These are phyloP conservation scores for Penicillium cataractarum DNA, from an alignment of 495 filamentous ascomycete genomes.

Conservation along the genomic window DNA sequence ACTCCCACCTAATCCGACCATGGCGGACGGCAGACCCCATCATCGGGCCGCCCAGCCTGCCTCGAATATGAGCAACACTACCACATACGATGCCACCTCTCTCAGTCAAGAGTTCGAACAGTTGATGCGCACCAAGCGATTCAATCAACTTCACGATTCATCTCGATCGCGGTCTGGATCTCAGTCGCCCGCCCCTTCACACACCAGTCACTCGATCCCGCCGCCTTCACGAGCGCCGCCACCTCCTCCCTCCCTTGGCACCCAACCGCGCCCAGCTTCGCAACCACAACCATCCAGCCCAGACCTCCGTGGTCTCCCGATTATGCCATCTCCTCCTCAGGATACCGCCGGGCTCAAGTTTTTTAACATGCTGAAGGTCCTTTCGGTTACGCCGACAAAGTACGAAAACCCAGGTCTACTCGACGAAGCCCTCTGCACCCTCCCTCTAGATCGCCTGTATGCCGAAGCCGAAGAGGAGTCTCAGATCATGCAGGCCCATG, in stretches of 20 bases:
- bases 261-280: constrained; percentile 39
- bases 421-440: constrained; percentile 84
- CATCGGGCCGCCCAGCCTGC: constrained; percentile 33
- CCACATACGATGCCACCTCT: constrained; percentile 48
- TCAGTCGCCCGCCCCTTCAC: constrained; percentile 41
- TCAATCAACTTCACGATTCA: constrained; percentile 70
- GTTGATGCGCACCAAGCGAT: constrained; percentile 72
- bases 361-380: constrained; percentile 75
- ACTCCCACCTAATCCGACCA: constrained; percentile 34
- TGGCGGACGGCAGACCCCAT: constrained; percentile 45
- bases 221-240: constrained; percentile 48
- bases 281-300: constrained; percentile 59
- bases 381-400: constrained; percentile 83
- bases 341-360: constrained; percentile 79
- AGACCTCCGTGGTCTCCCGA: constrained; percentile 69
- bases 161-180: constrained; percentile 60
- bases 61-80: not conserved
- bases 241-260: constrained; percentile 38
- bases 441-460: constrained; percentile 92
- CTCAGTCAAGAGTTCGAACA: constrained; percentile 74
- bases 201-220: constrained; percentile 38
- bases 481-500: constrained; percentile 82
- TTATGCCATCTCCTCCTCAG: constrained; percentile 76
- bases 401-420: constrained; percentile 97
- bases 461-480: constrained; percentile 91